These are phyloP conservation scores for Neofusicoccum cordaticola DNA, from an alignment of 2,329 filamentous ascomycete species.

Conservation along the genomic window DNA sequence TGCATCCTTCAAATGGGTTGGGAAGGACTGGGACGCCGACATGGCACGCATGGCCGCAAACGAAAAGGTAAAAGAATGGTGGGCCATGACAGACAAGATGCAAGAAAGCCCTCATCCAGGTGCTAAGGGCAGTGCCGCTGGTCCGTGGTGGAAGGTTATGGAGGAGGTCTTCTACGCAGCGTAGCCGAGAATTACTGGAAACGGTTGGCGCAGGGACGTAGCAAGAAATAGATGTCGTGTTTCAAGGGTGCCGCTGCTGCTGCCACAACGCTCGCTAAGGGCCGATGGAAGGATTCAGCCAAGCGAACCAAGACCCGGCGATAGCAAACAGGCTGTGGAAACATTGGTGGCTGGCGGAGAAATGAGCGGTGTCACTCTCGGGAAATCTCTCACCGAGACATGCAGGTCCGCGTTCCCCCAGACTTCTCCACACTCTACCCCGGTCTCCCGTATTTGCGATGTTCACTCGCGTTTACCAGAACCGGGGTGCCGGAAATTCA, in stretches of 20 bases:
- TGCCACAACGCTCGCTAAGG: background rate
- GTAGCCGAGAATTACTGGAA: background rate
- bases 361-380: background rate
- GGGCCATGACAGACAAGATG: conserved; percentile 74
- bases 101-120: conserved; percentile 62
- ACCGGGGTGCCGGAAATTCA: background rate
- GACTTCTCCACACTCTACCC: conserved; percentile 7
- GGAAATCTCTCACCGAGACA: background rate
- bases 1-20: conserved; percentile 76
- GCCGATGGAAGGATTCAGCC: background rate
- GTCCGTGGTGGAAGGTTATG: conserved; percentile 66
- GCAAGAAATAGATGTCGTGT: background rate
- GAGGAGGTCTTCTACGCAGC: conserved; percentile 63
- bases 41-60: conserved; percentile 75
- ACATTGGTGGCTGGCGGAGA: conserved; percentile 7
- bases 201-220: background rate
- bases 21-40: conserved; percentile 67
- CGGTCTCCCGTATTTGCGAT: background rate
- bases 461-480: background rate
- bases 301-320: background rate
- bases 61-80: conserved; percentile 73
- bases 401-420: conserved; percentile 11
- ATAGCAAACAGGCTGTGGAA: background rate
- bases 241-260: background rate
- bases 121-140: conserved; percentile 57